Conservation (phyloP, 768 basidiomycete genomes). For the Termitomyces sp. region DNA sequence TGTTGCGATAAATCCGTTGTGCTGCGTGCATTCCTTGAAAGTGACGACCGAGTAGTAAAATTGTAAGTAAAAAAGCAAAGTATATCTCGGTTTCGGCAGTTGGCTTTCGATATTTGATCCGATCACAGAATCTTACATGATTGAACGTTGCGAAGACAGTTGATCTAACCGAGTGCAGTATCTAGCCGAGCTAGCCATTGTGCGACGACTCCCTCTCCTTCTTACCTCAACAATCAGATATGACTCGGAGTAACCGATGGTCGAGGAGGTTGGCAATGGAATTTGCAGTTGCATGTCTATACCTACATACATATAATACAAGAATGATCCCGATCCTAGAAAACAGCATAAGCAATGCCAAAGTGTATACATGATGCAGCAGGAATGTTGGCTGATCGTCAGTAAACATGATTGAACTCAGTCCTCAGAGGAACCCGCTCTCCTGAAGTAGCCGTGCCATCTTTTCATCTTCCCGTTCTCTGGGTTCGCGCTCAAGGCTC, state of each 20-base stretch:
- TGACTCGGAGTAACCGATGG: no score
- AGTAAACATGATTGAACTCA: not conserved
- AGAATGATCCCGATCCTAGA: constrained; percentile 1
- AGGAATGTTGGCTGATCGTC: not conserved
- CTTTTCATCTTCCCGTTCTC: constrained; percentile 95
- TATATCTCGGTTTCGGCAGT: no score
- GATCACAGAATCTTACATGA: no score
- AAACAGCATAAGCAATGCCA: not conserved
- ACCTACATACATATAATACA: constrained; percentile 4
- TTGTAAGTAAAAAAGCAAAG: not conserved
- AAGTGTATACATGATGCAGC: constrained; percentile 1
- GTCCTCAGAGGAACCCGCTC: constrained; percentile 72
- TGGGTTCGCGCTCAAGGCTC: constrained; percentile 85
- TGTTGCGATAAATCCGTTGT: not conserved
- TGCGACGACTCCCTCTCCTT: no score
- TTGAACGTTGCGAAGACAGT: no score
- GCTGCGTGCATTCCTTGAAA: no score
- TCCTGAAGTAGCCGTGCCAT: constrained; percentile 89
- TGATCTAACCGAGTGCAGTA: no score
- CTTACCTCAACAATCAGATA: no score
- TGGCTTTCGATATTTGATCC: no score
- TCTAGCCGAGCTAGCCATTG: no score
- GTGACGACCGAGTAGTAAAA: not conserved
- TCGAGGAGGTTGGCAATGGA: no score
- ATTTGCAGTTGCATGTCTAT: constrained; percentile 1